Conservation (phyloP, 1,139 yeast species). For the Nadsonia starkeyi-henricii region DNA sequence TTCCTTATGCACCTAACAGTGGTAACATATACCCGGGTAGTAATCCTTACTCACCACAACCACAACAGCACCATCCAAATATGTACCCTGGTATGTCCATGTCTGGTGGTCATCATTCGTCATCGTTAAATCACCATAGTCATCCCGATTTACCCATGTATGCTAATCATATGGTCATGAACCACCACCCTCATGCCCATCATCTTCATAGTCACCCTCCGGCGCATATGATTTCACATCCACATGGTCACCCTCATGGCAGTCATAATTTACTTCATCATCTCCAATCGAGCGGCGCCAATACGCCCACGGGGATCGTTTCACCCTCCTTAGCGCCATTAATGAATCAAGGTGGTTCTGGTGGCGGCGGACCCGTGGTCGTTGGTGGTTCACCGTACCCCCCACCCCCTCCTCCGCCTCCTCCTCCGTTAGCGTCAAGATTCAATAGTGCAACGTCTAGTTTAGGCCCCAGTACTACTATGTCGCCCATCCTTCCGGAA, state of each 20-base stretch:
- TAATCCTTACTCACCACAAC: too few species aligned
- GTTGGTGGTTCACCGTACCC: neutral
- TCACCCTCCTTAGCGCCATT: neutral
- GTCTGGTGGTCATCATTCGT: neutral
- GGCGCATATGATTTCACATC: too few species aligned
- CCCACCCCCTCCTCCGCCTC: neutral
- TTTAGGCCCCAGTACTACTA: neutral
- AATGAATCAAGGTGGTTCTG: neutral
- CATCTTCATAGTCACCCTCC: conserved; percentile 2
- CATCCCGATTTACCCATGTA: too few species aligned
- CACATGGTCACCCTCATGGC: neutral
- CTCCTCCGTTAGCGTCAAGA: neutral
- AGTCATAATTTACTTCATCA: neutral
- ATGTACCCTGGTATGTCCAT: neutral
- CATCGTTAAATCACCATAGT: too few species aligned
- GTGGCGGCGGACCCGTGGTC: neutral
- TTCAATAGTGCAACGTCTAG: neutral
- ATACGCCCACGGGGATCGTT: neutral
- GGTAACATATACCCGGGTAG: too few species aligned
- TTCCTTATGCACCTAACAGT: neutral
- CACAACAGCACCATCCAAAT: too few species aligned
- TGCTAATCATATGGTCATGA: conserved; percentile 2
- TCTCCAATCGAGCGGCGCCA: neutral
- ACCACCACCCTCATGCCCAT: neutral
- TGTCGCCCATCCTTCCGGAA: neutral